Evolutionary conservation across 768 basidiomycete species (phyloP).

Genomic region (Mycena olivaceomarginata): DNA sequence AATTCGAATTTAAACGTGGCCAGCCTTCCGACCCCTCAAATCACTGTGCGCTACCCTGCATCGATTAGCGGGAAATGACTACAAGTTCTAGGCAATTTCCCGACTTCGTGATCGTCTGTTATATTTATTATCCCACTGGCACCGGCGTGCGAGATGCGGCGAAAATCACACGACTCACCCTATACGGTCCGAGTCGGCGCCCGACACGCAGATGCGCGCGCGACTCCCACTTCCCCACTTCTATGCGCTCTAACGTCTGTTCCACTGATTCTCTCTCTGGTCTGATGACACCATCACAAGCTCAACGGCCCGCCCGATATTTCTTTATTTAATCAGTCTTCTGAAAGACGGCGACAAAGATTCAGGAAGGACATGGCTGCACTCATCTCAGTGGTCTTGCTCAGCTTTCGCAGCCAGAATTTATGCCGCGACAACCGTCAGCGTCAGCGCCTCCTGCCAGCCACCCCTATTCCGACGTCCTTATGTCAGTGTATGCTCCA

Average conservation of each 20-base stretch:
- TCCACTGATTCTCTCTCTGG: constrained; percentile 12
- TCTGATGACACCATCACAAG: constrained; percentile 37
- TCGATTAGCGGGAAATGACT: too few relatives aligned
- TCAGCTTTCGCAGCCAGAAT: constrained; percentile 67
- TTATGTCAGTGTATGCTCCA: constrained; percentile 58
- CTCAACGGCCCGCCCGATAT: constrained; percentile 20
- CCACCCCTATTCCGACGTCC: constrained; percentile 70
- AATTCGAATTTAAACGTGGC: too few relatives aligned
- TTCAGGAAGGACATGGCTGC: neutral
- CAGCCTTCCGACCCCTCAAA: too few relatives aligned
- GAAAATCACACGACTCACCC: neutral
- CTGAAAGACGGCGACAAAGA: too few relatives aligned
- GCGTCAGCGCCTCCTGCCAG: constrained; percentile 67
- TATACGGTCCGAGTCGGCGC: neutral
- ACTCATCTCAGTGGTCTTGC: neutral
- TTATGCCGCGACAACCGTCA: constrained; percentile 71
- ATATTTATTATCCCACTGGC: too few relatives aligned
- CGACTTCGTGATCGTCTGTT: too few relatives aligned
- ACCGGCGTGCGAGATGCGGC: too few relatives aligned
- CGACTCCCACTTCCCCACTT: constrained; percentile 1
- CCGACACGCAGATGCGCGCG: neutral
- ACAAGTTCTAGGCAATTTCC: too few relatives aligned
- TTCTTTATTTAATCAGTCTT: constrained; percentile 1
- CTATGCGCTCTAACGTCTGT: neutral
- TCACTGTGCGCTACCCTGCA: too few relatives aligned